Evolutionary conservation across 306 rosid species (phyloP).

Genomic region (Pachyrhizus erosus): DNA sequence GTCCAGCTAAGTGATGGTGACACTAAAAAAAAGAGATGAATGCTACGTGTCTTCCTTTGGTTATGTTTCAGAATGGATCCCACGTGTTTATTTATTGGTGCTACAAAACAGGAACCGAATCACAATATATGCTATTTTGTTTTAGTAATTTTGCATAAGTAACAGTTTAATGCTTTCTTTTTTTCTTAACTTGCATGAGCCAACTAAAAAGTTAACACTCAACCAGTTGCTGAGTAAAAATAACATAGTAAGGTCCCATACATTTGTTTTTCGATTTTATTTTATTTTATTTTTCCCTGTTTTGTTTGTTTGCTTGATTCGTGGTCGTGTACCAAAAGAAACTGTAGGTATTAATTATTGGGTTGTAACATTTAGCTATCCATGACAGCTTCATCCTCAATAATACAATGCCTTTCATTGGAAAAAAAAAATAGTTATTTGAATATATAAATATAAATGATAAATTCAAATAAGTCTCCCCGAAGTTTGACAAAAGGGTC

Average conservation of each 20-base stretch:
- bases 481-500: neutral
- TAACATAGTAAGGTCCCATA: neutral
- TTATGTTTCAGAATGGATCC: too few relatives aligned
- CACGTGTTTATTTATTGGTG: too few relatives aligned
- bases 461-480: neutral
- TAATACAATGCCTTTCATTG: neutral
- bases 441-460: neutral
- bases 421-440: neutral
- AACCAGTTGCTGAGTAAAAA: neutral
- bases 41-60: constrained; percentile 52
- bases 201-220: neutral
- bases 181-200: neutral
- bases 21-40: constrained; percentile 31
- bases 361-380: neutral
- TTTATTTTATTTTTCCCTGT: neutral
- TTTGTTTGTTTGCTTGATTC: neutral
- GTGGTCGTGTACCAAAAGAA: neutral
- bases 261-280: neutral
- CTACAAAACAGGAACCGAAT: neutral
- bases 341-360: neutral
- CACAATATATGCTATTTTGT: neutral
- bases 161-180: neutral
- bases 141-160: neutral
- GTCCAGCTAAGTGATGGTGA: constrained; percentile 55
- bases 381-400: neutral